A percentile compares a stretch with the other conserved stretches of the same genome.
Evolutionary conservation across 2,329 filamentous ascomycete genomes (phyloP).

Genomic region (Ilyonectria destructans): DNA sequence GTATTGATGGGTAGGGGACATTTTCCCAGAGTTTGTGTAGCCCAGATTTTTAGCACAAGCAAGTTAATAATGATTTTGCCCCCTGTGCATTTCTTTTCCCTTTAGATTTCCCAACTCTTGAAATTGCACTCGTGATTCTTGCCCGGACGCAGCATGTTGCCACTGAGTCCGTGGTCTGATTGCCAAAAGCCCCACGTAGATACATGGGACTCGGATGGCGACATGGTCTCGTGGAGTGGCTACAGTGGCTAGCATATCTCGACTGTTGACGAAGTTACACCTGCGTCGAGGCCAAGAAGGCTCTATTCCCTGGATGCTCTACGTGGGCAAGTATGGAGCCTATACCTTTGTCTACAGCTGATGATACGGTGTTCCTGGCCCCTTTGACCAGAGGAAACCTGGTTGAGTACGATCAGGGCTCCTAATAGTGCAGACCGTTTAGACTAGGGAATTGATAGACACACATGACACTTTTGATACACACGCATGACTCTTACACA

Average conservation of each 20-base stretch:
- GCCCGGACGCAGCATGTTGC: neutral
- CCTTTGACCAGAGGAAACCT: neutral
- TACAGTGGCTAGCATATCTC: neutral
- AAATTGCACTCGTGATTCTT: neutral
- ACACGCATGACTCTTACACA: no score
- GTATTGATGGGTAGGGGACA: neutral
- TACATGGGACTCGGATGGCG: neutral
- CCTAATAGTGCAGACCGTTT: no score
- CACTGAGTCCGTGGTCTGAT: neutral
- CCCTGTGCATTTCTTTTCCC: no score
- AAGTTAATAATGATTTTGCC: no score
- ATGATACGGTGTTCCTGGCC: no score
- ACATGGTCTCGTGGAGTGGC: neutral
- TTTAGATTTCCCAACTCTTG: neutral
- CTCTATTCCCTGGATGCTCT: neutral
- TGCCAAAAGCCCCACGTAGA: neutral
- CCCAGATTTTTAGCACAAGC: no score
- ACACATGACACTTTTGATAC: no score
- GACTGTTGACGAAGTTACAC: neutral
- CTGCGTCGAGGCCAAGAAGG: neutral
- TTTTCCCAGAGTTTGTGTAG: no score
- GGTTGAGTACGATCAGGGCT: conserved; percentile 1
- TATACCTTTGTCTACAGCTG: no score
- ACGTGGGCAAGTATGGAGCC: no score
- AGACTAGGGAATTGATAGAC: no score